These are phyloP conservation scores for Chlamydomonas schloesseri DNA, from an alignment of 139 green algal genomes.

Conservation along the genomic window DNA sequence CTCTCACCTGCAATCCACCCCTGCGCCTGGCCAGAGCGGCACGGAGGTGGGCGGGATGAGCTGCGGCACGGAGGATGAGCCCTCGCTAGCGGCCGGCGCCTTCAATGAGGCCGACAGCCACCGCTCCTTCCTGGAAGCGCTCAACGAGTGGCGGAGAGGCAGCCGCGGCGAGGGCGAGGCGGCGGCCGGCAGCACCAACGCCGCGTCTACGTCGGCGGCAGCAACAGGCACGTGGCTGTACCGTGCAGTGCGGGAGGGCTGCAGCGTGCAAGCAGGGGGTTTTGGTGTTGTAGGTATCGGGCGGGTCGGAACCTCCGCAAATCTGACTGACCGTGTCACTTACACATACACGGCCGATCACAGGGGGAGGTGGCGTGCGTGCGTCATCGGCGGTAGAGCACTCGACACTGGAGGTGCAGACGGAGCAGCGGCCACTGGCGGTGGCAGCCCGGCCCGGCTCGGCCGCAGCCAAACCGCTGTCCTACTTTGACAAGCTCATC, in stretches of 20 bases:
- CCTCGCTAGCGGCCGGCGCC: conserved; percentile 7
- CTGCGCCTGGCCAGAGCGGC: too few species aligned
- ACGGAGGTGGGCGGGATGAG: conserved; percentile 29
- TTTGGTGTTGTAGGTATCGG: too few species aligned
- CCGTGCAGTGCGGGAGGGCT: too few species aligned
- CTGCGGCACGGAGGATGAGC: conserved; percentile 39
- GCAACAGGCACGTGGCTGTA: not conserved
- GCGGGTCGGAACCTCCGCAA: too few species aligned
- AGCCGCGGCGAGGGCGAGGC: conserved; percentile 22
- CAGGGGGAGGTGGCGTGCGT: too few species aligned
- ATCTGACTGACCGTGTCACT: too few species aligned
- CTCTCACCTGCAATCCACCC: too few species aligned
- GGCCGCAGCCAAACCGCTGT: conserved; percentile 1
- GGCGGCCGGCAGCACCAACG: too few species aligned
- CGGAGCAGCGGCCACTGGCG: conserved; percentile 5
- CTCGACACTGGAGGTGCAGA: conserved; percentile 34
- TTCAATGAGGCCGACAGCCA: conserved; percentile 63
- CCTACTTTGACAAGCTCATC: conserved; percentile 45
- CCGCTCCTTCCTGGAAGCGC: conserved; percentile 56
- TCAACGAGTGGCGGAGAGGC: conserved; percentile 59
- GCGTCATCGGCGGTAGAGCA: not conserved
- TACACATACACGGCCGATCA: too few species aligned
- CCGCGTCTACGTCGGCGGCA: not conserved
- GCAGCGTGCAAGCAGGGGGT: too few species aligned
- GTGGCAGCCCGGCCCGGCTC: conserved; percentile 1